These are phyloP conservation scores for Irpex rosettiformis DNA, from an alignment of 1,284 basidiomycete species.

Conservation along the genomic window DNA sequence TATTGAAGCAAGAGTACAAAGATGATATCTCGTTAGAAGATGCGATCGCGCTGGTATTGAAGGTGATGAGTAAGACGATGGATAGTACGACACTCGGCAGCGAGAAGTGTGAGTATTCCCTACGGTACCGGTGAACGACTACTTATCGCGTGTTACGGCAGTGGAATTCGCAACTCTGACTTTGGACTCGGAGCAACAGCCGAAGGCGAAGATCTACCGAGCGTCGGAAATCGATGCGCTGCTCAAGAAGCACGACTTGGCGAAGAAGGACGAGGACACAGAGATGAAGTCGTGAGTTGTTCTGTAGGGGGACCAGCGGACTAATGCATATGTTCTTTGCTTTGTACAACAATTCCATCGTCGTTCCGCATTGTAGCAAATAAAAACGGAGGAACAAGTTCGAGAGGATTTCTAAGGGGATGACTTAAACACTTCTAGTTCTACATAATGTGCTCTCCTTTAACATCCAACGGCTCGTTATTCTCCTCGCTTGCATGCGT, in stretches of 20 bases:
- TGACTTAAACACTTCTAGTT: not conserved
- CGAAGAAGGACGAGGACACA: conserved; percentile 77
- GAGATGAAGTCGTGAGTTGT: conserved; percentile 14
- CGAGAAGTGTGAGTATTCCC: conserved; percentile 76
- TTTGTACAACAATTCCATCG: conserved; percentile 5
- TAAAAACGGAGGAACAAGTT: not conserved
- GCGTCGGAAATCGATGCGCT: conserved; percentile 90
- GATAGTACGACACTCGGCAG: conserved; percentile 95
- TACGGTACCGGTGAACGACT: conserved; percentile 4
- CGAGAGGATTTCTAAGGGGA: not conserved
- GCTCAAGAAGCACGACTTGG: conserved; percentile 80
- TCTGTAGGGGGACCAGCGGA: not conserved
- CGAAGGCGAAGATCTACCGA: conserved; percentile 90
- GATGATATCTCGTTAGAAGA: conserved; percentile 90
- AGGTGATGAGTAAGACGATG: conserved; percentile 99
- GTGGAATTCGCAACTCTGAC: conserved; percentile 97
- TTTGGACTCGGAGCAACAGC: conserved; percentile 74
- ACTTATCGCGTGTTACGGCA: conserved; percentile 30
- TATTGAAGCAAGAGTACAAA: conserved; percentile 99
- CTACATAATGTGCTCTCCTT: not conserved
- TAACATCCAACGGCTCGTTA: conserved; percentile 1
- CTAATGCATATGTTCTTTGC: conserved; percentile 5
- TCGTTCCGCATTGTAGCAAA: not conserved
- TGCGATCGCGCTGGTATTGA: conserved; percentile 88
- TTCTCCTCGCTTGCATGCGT: not conserved